Conservation (phyloP, 768 basidiomycete genomes). For the Rhizopogon salebrosus region DNA sequence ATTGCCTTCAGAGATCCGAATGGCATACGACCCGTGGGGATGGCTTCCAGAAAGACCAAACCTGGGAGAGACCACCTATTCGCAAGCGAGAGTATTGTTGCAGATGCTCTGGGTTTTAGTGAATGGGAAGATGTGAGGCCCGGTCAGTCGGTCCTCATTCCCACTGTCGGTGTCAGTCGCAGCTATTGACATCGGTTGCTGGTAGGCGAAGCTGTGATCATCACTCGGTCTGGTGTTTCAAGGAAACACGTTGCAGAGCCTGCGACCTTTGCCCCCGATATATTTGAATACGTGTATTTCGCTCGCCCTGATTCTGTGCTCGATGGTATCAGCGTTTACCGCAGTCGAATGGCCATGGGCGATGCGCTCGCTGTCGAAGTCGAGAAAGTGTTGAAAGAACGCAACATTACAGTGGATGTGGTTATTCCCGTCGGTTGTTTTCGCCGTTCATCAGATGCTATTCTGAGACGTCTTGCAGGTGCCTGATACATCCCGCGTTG, state of each 20-base stretch:
- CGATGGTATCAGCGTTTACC: slow-evolving; percentile 95
- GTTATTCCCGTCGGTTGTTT: slow-evolving; percentile 75
- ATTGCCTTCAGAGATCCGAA: slow-evolving; percentile 98
- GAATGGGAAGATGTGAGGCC: slow-evolving; percentile 94
- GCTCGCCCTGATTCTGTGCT: slow-evolving; percentile 96
- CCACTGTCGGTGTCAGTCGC: neutral
- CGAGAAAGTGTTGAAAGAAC: slow-evolving; percentile 58
- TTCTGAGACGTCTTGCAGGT: slow-evolving; percentile 42
- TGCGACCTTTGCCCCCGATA: slow-evolving; percentile 88
- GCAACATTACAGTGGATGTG: slow-evolving; percentile 81
- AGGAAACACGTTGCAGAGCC: slow-evolving; percentile 70
- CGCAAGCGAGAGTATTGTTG: slow-evolving; percentile 94
- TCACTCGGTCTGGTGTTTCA: slow-evolving; percentile 75
- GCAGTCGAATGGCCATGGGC: slow-evolving; percentile 99
- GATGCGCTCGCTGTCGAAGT: slow-evolving; percentile 91
- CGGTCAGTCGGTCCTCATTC: slow-evolving; percentile 40
- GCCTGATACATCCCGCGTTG: slow-evolving; percentile 94
- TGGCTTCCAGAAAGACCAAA: slow-evolving; percentile 61
- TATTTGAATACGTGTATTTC: slow-evolving; percentile 98
- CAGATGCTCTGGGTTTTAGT: slow-evolving; percentile 85
- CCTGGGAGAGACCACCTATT: slow-evolving; percentile 81
- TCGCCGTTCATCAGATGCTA: neutral
- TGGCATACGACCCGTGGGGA: slow-evolving; percentile 90
- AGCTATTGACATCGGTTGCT: slow-evolving; percentile 2
- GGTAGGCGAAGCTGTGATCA: slow-evolving; percentile 90